Evolutionary conservation across 306 rosid genomes (phyloP), one percentile per base, ranked within the genome.

Genomic region (Malus sieversii): DNA sequence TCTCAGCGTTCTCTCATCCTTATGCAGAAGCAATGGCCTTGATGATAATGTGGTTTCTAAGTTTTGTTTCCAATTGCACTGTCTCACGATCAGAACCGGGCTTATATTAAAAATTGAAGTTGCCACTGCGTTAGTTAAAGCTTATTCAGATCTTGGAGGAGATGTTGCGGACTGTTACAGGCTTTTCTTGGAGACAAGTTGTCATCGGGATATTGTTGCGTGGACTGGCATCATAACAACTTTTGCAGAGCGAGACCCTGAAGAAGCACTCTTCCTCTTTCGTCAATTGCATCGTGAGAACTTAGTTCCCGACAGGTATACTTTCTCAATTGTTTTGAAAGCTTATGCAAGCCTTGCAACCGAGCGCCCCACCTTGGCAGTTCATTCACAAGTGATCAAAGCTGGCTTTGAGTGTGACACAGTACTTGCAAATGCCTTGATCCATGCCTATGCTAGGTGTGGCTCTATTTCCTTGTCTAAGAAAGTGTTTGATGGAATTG

Each of bases 391-490:
- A 80, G 81, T 90, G 32, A 82, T 94, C 52, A 91, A 86, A 89
- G 77, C 66, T 22, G 93, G 92, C 72, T 87, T 89, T 85, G 88
- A 77, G 59, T 83, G 83, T 44, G 89, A 90, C 80, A 87, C 84
- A 16, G 81, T 91, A 61, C 81, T 91, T 83, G 76, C 84, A 62
- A 91, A 91, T 83, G 87, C 98, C 80, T 83, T 94, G 85, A 81
- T 94, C 76, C 98, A 94, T 82, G 91, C 97, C 9, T 91, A 94
- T 85, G 87, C 90, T 40, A 89, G 96, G 71, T 90, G 89, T 83
- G 96, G 94, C 66, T 87, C 91, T 84, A 78, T 94, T 69, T 75
- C 88, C 52, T 77, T 89, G 82, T 87, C 96, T 33, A 66, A 88
- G 83, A 76, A 85, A 79, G 93, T 84, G 44, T 94, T 91, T 66